Percentiles rank a stretch among this genome's conserved stretches.
Evolutionary conservation across 2,329 filamentous ascomycete species (phyloP).

Genomic region (Neophaeococcomyces aloes): DNA sequence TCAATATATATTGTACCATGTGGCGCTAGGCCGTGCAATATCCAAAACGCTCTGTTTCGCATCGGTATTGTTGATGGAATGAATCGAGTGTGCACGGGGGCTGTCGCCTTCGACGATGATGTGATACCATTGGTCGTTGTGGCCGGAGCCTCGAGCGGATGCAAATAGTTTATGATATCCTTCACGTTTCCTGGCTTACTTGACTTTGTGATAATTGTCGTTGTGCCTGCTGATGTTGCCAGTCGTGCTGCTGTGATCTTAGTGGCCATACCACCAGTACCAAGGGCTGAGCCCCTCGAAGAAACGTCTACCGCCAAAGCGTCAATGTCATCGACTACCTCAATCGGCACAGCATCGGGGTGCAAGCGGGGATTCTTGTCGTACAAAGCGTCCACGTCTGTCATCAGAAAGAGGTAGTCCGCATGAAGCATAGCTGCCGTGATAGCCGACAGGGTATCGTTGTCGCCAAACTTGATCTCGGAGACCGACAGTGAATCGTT

Average conservation of each 20-base stretch:
- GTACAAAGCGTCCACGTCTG: constrained; percentile 94
- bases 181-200: constrained; percentile 88
- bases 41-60: constrained; percentile 91
- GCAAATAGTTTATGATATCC: constrained; percentile 72
- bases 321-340: constrained; percentile 82
- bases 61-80: constrained; percentile 75
- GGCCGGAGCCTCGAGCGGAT: constrained; percentile 38
- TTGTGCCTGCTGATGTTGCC: constrained; percentile 88
- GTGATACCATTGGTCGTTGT: constrained; percentile 26
- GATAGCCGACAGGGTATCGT: constrained; percentile 92
- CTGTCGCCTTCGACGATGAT: constrained; percentile 29
- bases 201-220: constrained; percentile 86
- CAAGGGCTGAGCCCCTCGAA: constrained; percentile 73
- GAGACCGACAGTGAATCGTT: constrained; percentile 95
- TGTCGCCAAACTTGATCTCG: constrained; percentile 99
- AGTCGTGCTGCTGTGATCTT: constrained; percentile 91
- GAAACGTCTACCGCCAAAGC: constrained; percentile 80
- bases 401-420: constrained; percentile 96
- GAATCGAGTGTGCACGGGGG: constrained; percentile 84
- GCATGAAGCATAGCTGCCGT: constrained; percentile 96
- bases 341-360: constrained; percentile 77
- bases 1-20: constrained; percentile 92
- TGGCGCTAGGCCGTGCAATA: constrained; percentile 79
- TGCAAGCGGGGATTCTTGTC: constrained; percentile 85
- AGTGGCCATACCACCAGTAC: constrained; percentile 93